Conservation (phyloP, 768 basidiomycete genomes). For the Amanita brunnescens region DNA sequence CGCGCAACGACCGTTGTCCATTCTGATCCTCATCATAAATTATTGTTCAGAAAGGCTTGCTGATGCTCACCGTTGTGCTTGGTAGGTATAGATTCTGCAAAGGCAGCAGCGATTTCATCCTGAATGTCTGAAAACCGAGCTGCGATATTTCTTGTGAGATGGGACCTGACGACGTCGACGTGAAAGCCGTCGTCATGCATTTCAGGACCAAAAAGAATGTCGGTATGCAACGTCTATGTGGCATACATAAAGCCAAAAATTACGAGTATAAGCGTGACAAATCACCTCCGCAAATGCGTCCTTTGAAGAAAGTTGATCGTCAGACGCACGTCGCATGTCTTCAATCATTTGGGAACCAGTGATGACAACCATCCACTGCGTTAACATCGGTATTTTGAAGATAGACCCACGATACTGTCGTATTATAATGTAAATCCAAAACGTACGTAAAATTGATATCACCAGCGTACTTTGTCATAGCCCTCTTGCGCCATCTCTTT, state of each 20-base stretch:
- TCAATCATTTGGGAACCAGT: constrained; percentile 32
- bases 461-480: constrained; percentile 19
- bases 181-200: constrained; percentile 16
- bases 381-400: constrained; percentile 36
- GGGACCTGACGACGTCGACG: constrained; percentile 17
- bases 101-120: constrained; percentile 17
- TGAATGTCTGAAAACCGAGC: constrained; percentile 17
- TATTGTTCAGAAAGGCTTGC: not conserved
- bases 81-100: constrained; percentile 12
- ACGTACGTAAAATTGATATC: not conserved
- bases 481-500: constrained; percentile 24
- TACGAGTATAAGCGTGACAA: not conserved
- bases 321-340: constrained; percentile 37
- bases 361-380: constrained; percentile 38
- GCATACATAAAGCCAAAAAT: not conserved
- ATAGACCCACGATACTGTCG: constrained; percentile 17
- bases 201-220: constrained; percentile 26
- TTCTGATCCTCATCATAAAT: not conserved
- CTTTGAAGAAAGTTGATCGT: constrained; percentile 33
- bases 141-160: constrained; percentile 20
- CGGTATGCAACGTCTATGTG: constrained; percentile 21
- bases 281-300: constrained; percentile 23
- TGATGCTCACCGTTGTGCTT: not conserved
- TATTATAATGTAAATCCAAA: not conserved
- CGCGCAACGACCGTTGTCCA: constrained; percentile 6